Evolutionary conservation across 257 asterid species (phyloP).

Genomic region (Solanum chilense): DNA sequence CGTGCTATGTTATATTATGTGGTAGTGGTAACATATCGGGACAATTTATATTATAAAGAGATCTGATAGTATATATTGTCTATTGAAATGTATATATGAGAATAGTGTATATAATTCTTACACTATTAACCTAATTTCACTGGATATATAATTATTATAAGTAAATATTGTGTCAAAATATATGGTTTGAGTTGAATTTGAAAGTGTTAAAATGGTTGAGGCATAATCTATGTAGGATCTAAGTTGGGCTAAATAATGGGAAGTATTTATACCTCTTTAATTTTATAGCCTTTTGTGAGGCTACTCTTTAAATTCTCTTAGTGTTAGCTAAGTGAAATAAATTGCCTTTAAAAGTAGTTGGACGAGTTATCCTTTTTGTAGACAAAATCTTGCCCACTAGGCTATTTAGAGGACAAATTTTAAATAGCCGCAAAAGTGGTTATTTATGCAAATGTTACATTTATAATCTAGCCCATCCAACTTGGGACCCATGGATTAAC

Average conservation of each 20-base stretch:
- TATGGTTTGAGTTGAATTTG: neutral
- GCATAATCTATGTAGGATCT: neutral
- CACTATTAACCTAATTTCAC: neutral
- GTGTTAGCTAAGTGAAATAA: neutral
- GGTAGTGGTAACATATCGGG: neutral
- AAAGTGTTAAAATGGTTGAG: neutral
- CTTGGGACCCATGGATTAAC: neutral
- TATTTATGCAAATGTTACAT: neutral
- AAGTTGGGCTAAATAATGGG: neutral
- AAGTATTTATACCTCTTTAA: neutral
- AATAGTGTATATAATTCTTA: neutral
- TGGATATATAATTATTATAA: neutral
- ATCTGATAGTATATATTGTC: neutral
- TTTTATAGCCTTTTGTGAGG: neutral
- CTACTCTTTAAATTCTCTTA: neutral
- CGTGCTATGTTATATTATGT: neutral
- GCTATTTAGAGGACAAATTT: neutral
- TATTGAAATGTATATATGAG: neutral
- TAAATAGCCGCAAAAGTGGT: neutral
- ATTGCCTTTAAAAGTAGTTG: neutral
- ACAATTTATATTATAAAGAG: neutral
- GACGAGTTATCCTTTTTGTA: neutral
- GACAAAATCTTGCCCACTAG: neutral
- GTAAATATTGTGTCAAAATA: neutral
- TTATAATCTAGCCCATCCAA: neutral